A percentile compares a stretch with the other conserved stretches of the same genome.
phyloP scores from a whole-genome alignment of 352 stramenopile species.

The Pythium dissotocum region DNA sequence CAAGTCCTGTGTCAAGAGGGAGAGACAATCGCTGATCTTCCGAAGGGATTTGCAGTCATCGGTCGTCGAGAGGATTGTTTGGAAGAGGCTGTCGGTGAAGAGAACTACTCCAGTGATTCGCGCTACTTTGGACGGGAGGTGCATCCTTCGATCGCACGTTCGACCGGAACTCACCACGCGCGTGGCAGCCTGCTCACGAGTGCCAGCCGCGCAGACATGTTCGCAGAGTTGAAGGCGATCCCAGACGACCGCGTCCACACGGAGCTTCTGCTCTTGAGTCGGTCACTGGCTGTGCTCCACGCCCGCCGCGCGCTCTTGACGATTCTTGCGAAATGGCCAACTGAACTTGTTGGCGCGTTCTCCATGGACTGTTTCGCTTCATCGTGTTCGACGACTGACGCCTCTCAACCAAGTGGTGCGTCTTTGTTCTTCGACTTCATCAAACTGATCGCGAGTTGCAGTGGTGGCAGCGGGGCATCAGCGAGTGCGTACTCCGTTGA shows the following conservation, averaged over 20 bases:
- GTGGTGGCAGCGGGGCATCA: constrained; percentile 25
- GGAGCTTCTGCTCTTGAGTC: constrained; percentile 73
- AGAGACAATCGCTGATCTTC: constrained; percentile 45
- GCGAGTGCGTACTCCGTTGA: constrained; percentile 29
- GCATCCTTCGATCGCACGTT: constrained; percentile 71
- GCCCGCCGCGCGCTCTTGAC: constrained; percentile 71
- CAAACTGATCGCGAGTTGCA: constrained; percentile 78
- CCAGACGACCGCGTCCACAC: constrained; percentile 77
- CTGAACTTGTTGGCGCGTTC: constrained; percentile 54
- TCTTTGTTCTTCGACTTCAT: constrained; percentile 80
- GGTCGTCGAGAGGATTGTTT: constrained; percentile 80
- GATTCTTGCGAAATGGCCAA: constrained; percentile 78
- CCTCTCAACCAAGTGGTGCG: constrained; percentile 24
- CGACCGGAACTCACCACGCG: constrained; percentile 48
- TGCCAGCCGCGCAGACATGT: constrained; percentile 61
- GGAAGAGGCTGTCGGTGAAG: constrained; percentile 82
- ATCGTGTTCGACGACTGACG: neutral
- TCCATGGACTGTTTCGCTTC: constrained; percentile 51
- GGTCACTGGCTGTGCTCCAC: constrained; percentile 82
- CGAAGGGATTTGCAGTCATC: constrained; percentile 75
- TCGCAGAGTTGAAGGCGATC: constrained; percentile 77
- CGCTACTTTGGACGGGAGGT: constrained; percentile 80
- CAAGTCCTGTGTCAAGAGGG: constrained; percentile 53
- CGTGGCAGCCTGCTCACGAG: constrained; percentile 24
- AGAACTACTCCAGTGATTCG: constrained; percentile 77